Evolutionary conservation across 176 grass and related monocot species (phyloP).

Genomic region (Neostapfia colusana): DNA sequence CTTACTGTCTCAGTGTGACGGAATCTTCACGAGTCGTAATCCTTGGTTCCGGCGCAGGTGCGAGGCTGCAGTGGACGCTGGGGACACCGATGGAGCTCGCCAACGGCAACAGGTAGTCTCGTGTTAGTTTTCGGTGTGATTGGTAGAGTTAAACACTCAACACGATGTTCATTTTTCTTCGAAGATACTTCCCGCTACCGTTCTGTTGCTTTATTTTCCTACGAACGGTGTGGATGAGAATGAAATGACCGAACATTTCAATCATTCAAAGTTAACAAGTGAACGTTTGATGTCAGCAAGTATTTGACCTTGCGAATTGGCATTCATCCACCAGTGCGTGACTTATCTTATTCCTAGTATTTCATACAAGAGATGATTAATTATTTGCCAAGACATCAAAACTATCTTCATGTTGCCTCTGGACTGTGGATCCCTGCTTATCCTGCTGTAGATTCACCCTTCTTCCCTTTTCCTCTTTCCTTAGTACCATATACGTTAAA

Average conservation of each 20-base stretch:
- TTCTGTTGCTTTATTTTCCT: background rate
- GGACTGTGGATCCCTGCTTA: background rate
- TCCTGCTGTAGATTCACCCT: background rate
- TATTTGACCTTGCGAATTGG: too few relatives aligned
- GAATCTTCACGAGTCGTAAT: slow-evolving; percentile 1
- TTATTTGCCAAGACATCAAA: background rate
- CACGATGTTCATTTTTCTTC: background rate
- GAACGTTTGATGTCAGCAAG: background rate
- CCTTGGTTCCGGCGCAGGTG: slow-evolving; percentile 33
- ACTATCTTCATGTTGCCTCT: background rate
- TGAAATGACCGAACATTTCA: background rate
- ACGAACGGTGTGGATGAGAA: background rate
- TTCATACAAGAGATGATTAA: too few relatives aligned
- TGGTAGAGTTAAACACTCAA: background rate
- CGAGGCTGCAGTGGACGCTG: background rate
- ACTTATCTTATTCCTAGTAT: too few relatives aligned
- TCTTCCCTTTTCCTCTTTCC: background rate
- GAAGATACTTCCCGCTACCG: background rate
- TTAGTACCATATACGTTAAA: background rate
- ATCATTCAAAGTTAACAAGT: background rate
- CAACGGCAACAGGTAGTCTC: slow-evolving; percentile 28
- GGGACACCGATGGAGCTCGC: background rate
- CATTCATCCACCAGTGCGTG: too few relatives aligned
- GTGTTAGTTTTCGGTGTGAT: background rate
- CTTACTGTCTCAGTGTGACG: background rate